Conservation (phyloP, 2,329 filamentous ascomycete genomes). For the Didymella arachidicola region DNA sequence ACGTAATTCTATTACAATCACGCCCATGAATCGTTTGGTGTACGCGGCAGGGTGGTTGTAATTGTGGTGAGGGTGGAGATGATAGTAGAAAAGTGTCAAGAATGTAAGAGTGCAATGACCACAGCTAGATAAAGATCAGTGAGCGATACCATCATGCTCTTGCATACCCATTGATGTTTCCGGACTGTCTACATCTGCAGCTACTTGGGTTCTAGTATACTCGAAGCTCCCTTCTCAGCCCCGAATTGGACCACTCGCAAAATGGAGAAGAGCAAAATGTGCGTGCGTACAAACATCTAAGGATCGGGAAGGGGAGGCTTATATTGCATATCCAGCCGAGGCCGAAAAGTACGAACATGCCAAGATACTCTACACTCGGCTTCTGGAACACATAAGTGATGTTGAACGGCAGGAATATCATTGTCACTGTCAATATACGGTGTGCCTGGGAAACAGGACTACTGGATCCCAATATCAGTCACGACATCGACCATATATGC, state of each 20-base stretch:
- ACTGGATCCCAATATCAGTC: neutral
- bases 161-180: neutral
- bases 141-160: too few relatives aligned
- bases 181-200: neutral
- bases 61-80: neutral
- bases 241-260: neutral
- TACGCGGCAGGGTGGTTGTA: too few relatives aligned
- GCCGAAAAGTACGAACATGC: neutral
- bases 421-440: neutral
- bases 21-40: too few relatives aligned
- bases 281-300: too few relatives aligned
- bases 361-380: neutral
- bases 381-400: neutral
- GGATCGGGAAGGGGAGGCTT: neutral
- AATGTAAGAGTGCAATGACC: neutral
- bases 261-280: neutral
- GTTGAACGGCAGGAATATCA: neutral
- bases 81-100: neutral
- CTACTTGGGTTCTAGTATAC: neutral
- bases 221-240: neutral
- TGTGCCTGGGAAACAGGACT: too few relatives aligned
- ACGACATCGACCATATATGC: constrained; percentile 3
- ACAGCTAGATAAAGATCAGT: neutral
- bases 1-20: too few relatives aligned
- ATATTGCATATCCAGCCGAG: neutral